A percentile compares a stretch with the other conserved stretches of the same genome.
phyloP scores from a whole-genome alignment of 2,329 filamentous ascomycete species.

The Xylariaceae sp. region DNA sequence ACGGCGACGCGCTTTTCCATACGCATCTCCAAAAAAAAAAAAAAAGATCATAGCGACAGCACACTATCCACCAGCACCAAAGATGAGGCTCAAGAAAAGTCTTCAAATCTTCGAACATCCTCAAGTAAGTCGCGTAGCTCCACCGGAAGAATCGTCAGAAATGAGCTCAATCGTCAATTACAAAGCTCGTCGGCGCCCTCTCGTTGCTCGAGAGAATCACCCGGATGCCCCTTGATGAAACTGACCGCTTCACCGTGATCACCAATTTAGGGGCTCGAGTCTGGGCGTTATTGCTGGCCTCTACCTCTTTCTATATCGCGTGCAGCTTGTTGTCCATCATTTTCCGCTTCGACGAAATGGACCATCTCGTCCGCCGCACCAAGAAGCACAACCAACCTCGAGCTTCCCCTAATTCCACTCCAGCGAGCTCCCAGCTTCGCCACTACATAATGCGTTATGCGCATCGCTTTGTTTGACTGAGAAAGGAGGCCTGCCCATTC shows the following conservation, averaged over 20 bases:
- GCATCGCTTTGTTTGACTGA: constrained; percentile 89
- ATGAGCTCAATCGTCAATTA: constrained; percentile 13
- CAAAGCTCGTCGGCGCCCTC: constrained; percentile 61
- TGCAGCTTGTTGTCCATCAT: constrained; percentile 61
- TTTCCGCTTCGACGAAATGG: constrained; percentile 82
- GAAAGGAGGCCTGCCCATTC: constrained; percentile 78
- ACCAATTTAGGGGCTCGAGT: constrained; percentile 93
- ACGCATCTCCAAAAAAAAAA: too few species aligned
- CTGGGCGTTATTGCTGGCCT: constrained; percentile 68
- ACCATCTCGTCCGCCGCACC: constrained; percentile 77
- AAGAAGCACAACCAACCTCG: constrained; percentile 90
- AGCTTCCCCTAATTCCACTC: constrained; percentile 82
- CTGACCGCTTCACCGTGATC: constrained; percentile 90
- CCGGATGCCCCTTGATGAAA: constrained; percentile 84
- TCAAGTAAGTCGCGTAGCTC: constrained; percentile 47
- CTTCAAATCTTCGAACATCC: constrained; percentile 64
- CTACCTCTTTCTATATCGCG: background rate
- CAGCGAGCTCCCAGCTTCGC: constrained; percentile 91
- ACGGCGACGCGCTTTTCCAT: background rate
- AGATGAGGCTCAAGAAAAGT: constrained; percentile 60
- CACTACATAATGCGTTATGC: constrained; percentile 63
- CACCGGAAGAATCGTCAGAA: background rate
- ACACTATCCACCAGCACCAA: background rate
- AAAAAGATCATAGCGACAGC: too few species aligned
- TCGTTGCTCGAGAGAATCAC: constrained; percentile 73